Base-by-base conservation (phyloP, 148 eudicot genomes). In the Linanthus parryae region DNA sequence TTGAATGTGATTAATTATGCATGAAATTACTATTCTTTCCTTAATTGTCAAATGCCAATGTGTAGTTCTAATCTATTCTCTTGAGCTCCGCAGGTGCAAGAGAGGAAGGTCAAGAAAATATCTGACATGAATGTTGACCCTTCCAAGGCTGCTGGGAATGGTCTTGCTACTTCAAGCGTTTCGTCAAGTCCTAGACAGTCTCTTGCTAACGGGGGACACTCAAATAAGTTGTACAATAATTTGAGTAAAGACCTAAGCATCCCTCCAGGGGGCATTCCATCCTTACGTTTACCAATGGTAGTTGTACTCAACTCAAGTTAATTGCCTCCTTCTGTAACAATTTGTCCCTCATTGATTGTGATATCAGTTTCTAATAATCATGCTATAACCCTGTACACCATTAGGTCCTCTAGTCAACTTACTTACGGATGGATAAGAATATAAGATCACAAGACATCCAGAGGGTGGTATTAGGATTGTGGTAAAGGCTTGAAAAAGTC, bases 221-320 rank as follows among this genome's bases (percentile, higher is more conserved):
- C 73, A 28, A 76, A 81, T 49, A 72, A 64, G 47, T 35, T 54
- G 11, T 55, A 50, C 42, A 70, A 34, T 59, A 58, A 56, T 41
- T 68, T 63, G 55, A 65, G 60, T 67, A 69, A 58, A 52, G 74
- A 74, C 33, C 55, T 67, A 8, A 66, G 62, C 1, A 64, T 67
- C 29, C 74, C 78, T 52, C 57, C 67, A 2, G 79, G 70, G 41
- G 84, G 80, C 57, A 63, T 73, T 56, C 49, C 70, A 33, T 75
- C 87, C 17, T 73, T 84, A 38, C 88, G 56, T 39, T 63, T 84
- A 55, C 94, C 94, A 26, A 73, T 75, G 94, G 94, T 84, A 84
- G 72, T 73, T 65, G 69, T 75, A 65, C 73, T 57, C 59, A 52
- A 48, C 70, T 73, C 46, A 44, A 54, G 23, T 17, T 26, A 16